phyloP scores from a whole-genome alignment of 73 alveolate genomes.

The Paramecium sonneborni region DNA sequence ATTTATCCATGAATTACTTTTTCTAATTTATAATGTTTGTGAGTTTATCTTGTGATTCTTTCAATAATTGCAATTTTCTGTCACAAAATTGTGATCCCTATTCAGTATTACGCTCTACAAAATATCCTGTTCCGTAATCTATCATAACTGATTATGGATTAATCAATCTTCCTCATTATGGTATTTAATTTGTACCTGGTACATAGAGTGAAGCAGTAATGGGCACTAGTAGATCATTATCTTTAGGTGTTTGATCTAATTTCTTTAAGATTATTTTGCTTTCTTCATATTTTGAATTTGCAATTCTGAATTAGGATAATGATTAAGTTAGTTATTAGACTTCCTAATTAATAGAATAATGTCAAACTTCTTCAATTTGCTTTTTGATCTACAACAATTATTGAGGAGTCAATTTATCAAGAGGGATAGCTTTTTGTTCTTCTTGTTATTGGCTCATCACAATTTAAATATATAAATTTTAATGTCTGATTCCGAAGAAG shows the following conservation, averaged over 20 bases:
- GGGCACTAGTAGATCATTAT: conserved; percentile 58
- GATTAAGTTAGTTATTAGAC: conserved; percentile 39
- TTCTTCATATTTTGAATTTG: conserved; percentile 64
- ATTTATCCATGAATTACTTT: conserved; percentile 59
- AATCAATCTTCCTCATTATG: conserved; percentile 50
- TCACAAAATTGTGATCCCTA: conserved; percentile 56
- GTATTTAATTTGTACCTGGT: conserved; percentile 53
- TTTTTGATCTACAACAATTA: conserved; percentile 52
- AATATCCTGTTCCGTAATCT: conserved; percentile 70
- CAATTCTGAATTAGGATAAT: conserved; percentile 53
- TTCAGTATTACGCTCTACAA: conserved; percentile 55
- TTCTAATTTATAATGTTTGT: conserved; percentile 35
- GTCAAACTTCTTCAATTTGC: conserved; percentile 52
- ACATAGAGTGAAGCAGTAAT: conserved; percentile 64
- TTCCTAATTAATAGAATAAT: conserved; percentile 35
- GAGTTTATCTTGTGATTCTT: conserved; percentile 55
- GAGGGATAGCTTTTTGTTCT: conserved; percentile 62
- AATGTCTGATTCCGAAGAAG: conserved; percentile 52
- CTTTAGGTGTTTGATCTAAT: conserved; percentile 52
- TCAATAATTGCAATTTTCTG: conserved; percentile 54
- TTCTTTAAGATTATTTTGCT: conserved; percentile 42
- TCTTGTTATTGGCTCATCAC: conserved; percentile 43
- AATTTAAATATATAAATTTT: background rate
- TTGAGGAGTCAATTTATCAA: conserved; percentile 60
- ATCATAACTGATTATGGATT: conserved; percentile 35